These are phyloP conservation scores for Trichoderma aggressivum DNA, from an alignment of 2,329 filamentous ascomycete species.

Conservation along the genomic window DNA sequence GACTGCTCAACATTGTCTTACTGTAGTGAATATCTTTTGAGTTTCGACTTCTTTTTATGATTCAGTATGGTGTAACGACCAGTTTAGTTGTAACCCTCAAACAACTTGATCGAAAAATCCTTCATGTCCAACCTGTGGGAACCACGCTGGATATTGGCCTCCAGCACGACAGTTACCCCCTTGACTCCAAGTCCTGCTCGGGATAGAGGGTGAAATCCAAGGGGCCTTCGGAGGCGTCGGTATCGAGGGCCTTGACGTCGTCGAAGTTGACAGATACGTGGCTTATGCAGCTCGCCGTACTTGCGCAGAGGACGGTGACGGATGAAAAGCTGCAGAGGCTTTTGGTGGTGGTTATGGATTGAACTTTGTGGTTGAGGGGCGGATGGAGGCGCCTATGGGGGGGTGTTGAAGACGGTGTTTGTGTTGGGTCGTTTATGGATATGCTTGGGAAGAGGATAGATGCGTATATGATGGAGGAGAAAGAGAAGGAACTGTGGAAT, in stretches of 20 bases:
- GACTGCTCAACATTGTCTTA: background rate
- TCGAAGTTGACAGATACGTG: background rate
- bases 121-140: background rate
- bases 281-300: background rate
- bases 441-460: background rate
- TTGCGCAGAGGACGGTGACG: background rate
- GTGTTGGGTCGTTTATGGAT: accelerated
- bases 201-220: background rate
- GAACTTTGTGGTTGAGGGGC: background rate
- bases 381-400: background rate
- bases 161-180: background rate
- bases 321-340: background rate
- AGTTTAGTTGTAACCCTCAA: background rate
- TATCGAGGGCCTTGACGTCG: background rate
- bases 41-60: background rate
- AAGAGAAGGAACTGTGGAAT: background rate
- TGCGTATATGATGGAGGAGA: background rate
- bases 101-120: background rate
- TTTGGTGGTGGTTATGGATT: background rate
- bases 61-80: background rate
- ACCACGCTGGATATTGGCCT: background rate
- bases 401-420: background rate
- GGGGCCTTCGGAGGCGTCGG: background rate
- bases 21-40: background rate
- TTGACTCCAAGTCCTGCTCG: background rate